Conservation (phyloP, 2,329 filamentous ascomycete species). For the Fusarium vanettenii region DNA sequence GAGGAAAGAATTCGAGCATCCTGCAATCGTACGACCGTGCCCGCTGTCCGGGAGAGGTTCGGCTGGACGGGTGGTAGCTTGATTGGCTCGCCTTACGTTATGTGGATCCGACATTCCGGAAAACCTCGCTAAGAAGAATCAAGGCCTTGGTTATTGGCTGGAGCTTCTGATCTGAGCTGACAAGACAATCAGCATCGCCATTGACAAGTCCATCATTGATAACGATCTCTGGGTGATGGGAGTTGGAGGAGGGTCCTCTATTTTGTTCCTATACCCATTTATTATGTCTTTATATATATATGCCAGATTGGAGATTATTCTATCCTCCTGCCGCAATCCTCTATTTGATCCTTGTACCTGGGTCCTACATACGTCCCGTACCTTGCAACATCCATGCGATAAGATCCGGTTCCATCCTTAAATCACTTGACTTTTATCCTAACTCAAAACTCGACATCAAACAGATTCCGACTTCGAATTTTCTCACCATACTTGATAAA, state of each 20-base stretch:
- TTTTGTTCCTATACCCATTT: not conserved
- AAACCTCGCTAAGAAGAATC: not conserved
- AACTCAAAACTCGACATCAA: slow-evolving; percentile 37
- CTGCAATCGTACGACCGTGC: slow-evolving; percentile 43
- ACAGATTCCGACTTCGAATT: slow-evolving; percentile 49
- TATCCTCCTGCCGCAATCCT: not conserved
- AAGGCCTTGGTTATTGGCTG: slow-evolving; percentile 27
- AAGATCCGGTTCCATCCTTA: not conserved
- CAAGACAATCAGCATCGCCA: not conserved
- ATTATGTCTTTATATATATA: not conserved
- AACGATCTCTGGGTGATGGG: not conserved
- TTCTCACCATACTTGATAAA: slow-evolving; percentile 53
- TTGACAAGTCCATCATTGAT: not conserved
- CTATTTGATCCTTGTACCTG: slow-evolving; percentile 22
- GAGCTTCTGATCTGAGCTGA: not conserved
- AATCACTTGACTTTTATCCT: not conserved
- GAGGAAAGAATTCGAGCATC: slow-evolving; percentile 45
- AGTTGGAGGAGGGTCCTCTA: not conserved
- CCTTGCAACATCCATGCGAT: not conserved
- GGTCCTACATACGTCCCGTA: not conserved
- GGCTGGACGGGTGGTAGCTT: slow-evolving; percentile 26
- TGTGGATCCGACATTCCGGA: not conserved
- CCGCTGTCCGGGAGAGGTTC: slow-evolving; percentile 37
- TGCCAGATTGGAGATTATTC: not conserved
- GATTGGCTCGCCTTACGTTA: slow-evolving; percentile 25